Conservation (phyloP, 2,329 filamentous ascomycete genomes). For the Colletotrichum graminicola region DNA sequence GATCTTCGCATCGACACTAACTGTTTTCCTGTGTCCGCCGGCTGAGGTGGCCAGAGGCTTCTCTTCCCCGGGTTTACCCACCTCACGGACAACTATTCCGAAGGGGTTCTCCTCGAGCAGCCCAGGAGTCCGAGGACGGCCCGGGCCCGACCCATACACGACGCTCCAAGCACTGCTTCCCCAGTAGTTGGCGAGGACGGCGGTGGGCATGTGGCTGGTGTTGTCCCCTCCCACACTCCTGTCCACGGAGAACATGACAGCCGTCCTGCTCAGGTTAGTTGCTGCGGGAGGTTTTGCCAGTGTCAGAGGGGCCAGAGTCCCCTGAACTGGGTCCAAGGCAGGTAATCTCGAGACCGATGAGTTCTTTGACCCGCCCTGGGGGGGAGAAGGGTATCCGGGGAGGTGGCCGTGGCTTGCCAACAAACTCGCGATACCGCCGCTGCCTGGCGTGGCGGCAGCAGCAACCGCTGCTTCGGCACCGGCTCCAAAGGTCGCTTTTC, state of each 20-base stretch:
- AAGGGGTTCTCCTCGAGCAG: constrained; percentile 54
- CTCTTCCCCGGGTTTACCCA: constrained; percentile 48
- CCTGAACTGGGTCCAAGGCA: constrained; percentile 48
- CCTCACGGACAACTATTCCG: constrained; percentile 55
- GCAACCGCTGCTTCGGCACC: constrained; percentile 55
- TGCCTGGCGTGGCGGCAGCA: constrained; percentile 54
- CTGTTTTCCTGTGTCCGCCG: constrained; percentile 56
- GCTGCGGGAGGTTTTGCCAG: constrained; percentile 85
- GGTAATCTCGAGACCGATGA: constrained; percentile 46
- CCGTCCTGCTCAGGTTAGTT: constrained; percentile 88
- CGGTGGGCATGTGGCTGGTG: constrained; percentile 81
- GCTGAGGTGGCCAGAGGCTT: constrained; percentile 35
- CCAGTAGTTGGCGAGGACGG: constrained; percentile 94
- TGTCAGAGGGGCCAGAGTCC: constrained; percentile 83
- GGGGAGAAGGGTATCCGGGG: constrained; percentile 65
- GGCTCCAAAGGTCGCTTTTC: constrained; percentile 75
- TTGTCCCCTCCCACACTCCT: constrained; percentile 75
- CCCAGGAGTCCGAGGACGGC: constrained; percentile 38
- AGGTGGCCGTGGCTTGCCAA: constrained; percentile 86
- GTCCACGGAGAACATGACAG: constrained; percentile 84
- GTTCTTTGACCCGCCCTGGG: constrained; percentile 30
- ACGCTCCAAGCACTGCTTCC: constrained; percentile 83
- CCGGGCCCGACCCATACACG: constrained; percentile 48
- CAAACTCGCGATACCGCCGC: constrained; percentile 82
- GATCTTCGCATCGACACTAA: constrained; percentile 57